Evolutionary conservation across 306 rosid species (phyloP), one percentile per base, ranked within the genome.

Genomic region (Quercus engelmannii): DNA sequence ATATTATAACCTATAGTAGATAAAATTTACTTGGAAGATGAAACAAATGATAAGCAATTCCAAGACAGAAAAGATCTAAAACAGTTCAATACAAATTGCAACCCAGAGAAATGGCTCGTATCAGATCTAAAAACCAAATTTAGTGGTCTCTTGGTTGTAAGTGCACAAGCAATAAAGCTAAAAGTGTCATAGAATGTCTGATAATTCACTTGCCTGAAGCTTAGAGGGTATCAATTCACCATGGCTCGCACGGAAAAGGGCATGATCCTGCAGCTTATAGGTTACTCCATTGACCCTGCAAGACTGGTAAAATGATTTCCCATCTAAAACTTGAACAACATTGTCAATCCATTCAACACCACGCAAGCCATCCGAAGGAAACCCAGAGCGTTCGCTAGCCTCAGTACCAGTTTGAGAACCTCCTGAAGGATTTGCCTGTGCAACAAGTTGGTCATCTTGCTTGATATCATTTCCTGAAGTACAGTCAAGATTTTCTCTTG

Each of bases 261-360:
- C 97, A 83, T 89, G 91, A 70, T 86, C 92, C 59, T 87, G 91
- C 80, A 93, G 83, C 76, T 86, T 83, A 84, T 93, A 91, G 19
- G 84, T 81, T 78, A 88, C 87, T 70, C 97, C 98, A 85, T 85
- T 86, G 67, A 93, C 74, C 19, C 86, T 58, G 77, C 98, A 95
- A 78, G 97, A 87, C 55, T 76, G 79, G 77, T 89, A 95, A 87
- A 75, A 90, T 70, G 78, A 75, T 82, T 85, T 90, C 83, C 78
- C 90, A 56, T 88, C 92, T 21, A 63, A 78, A 69, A 79, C 65
- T 59, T 83, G 86, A 74, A 82, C 55, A 56, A 68, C 80, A 78
- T 83, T 84, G 33, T 96, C 99, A 55, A 89, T 79, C 99, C 99
- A 96, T 87, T 93, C 88, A 73, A 96, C 86, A 62, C 62, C 82